Percentiles rank a stretch among this genome's conserved stretches.
These are phyloP conservation scores for Neonothopanus nambi DNA, from an alignment of 1,284 basidiomycete genomes.

Conservation along the genomic window DNA sequence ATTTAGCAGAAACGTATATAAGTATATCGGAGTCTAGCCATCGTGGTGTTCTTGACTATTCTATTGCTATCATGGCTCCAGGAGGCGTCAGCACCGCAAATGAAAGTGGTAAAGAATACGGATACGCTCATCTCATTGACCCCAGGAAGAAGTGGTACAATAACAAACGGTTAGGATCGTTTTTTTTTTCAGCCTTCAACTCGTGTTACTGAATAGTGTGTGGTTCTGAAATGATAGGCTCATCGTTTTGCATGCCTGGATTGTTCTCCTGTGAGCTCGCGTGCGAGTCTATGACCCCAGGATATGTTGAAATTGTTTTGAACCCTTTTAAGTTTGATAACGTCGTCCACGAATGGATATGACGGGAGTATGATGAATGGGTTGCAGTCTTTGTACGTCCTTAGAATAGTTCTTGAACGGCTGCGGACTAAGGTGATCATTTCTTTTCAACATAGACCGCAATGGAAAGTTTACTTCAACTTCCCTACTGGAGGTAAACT, in stretches of 20 bases:
- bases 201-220: too few relatives aligned
- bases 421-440: too few relatives aligned
- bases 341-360: constrained; percentile 75
- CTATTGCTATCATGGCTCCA: constrained; percentile 40
- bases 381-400: constrained; percentile 53
- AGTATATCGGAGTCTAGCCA: not conserved
- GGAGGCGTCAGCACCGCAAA: constrained; percentile 45
- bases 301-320: not conserved
- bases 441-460: constrained; percentile 19
- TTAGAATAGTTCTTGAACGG: not conserved
- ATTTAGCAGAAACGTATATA: too few relatives aligned
- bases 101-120: constrained; percentile 23
- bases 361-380: constrained; percentile 80
- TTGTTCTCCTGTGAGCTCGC: constrained; percentile 56
- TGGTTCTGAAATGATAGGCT: too few relatives aligned
- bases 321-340: constrained; percentile 55
- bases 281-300: not conserved
- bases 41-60: not conserved
- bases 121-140: constrained; percentile 59
- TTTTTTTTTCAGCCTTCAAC: constrained; percentile 5
- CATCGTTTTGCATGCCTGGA: constrained; percentile 66
- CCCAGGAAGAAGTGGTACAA: constrained; percentile 71
- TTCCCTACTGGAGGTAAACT: constrained; percentile 55
- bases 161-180: constrained; percentile 55
- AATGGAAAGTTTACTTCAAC: constrained; percentile 62